Percentiles rank a stretch among this genome's conserved stretches.
Evolutionary conservation across 2,329 filamentous ascomycete species (phyloP).

Genomic region (Pyricularia pennisetigena): DNA sequence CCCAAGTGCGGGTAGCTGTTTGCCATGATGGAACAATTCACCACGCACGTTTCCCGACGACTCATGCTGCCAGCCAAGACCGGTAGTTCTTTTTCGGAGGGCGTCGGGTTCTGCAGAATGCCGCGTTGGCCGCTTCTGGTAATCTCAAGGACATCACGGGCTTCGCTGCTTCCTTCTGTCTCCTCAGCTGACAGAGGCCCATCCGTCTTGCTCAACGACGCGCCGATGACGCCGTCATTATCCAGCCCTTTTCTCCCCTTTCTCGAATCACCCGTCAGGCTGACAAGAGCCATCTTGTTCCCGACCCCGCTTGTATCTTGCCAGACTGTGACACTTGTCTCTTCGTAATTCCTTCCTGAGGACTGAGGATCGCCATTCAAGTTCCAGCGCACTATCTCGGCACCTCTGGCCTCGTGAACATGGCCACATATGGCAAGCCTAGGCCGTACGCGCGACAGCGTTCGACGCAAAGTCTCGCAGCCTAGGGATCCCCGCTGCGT

Average conservation of each 20-base stretch:
- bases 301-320: constrained; percentile 42
- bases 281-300: constrained; percentile 51
- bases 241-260: constrained; percentile 28
- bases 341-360: background rate
- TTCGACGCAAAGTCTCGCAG: constrained; percentile 47
- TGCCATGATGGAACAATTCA: constrained; percentile 71
- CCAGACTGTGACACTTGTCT: constrained; percentile 31
- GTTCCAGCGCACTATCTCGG: constrained; percentile 53
- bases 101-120: constrained; percentile 23
- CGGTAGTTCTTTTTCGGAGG: constrained; percentile 24
- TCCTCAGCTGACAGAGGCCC: background rate
- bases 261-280: constrained; percentile 37
- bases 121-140: constrained; percentile 29
- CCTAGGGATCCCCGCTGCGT: constrained; percentile 33
- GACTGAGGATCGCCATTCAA: constrained; percentile 22
- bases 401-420: constrained; percentile 59
- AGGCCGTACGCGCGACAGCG: constrained; percentile 52
- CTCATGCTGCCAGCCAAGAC: constrained; percentile 31
- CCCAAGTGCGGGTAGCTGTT: constrained; percentile 52
- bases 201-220: background rate
- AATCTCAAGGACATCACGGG: constrained; percentile 12
- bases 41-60: constrained; percentile 61
- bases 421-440: constrained; percentile 61
- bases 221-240: constrained; percentile 30
- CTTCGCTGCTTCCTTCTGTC: background rate